Conservation (phyloP, 2,329 filamentous ascomycete species). For the Talaromyces amestolkiae region DNA sequence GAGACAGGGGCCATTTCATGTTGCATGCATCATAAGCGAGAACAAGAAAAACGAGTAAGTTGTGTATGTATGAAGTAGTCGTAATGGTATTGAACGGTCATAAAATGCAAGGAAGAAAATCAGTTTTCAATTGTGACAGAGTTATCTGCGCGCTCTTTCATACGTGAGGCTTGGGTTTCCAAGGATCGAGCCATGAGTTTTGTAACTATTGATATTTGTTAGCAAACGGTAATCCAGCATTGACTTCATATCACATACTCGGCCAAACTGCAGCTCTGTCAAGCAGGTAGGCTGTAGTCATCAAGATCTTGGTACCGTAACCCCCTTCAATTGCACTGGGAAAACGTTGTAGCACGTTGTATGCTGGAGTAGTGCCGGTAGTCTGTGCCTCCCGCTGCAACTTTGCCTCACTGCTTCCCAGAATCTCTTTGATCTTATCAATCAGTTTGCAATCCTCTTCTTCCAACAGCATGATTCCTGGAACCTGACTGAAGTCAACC, state of each 20-base stretch:
- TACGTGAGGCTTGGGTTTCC: conserved; percentile 62
- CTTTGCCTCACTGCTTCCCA: conserved; percentile 74
- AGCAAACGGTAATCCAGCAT: not conserved
- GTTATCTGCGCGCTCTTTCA: conserved; percentile 57
- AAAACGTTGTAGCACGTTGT: conserved; percentile 52
- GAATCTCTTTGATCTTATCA: conserved; percentile 75
- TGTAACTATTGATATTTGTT: conserved; percentile 51
- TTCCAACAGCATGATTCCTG: conserved; percentile 84
- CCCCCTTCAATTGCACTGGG: conserved; percentile 65
- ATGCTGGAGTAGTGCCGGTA: conserved; percentile 52
- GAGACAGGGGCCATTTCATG: conserved; percentile 9
- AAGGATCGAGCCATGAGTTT: conserved; percentile 66
- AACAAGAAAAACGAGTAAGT: conserved; percentile 9
- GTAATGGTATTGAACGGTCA: conserved; percentile 8
- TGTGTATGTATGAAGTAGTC: conserved; percentile 9
- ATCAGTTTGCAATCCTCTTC: conserved; percentile 87
- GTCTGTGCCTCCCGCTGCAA: conserved; percentile 62
- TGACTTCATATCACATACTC: conserved; percentile 54
- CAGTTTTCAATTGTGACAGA: conserved; percentile 33
- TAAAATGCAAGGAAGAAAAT: conserved; percentile 17
- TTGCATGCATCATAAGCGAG: conserved; percentile 6
- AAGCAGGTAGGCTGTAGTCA: conserved; percentile 81
- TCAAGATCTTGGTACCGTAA: conserved; percentile 79
- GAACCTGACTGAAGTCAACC: conserved; percentile 74
- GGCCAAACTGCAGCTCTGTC: conserved; percentile 91